A percentile compares a stretch with the other conserved stretches of the same genome.
These are phyloP conservation scores for Backusella luteola DNA, from an alignment of 192 early-diverging fungal species.

Conservation along the genomic window DNA sequence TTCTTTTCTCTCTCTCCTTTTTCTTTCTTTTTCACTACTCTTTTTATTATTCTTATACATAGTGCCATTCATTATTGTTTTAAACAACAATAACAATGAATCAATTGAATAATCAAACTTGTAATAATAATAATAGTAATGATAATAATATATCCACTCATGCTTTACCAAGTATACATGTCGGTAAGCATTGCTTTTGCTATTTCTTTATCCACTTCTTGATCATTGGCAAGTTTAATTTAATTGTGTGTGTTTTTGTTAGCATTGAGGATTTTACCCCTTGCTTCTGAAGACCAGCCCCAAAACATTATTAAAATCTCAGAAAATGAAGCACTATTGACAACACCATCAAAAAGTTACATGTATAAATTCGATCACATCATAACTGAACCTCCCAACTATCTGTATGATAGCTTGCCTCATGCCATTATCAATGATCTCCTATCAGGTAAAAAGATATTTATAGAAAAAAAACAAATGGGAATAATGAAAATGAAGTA, in stretches of 20 bases:
- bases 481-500: neutral
- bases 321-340: neutral
- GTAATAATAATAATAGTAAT: neutral
- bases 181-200: neutral
- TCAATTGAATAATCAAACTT: neutral
- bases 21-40: neutral
- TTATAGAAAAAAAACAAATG: neutral
- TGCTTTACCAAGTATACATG: neutral
- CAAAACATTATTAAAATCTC: conserved; percentile 3
- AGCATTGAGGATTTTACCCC: conserved; percentile 8
- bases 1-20: neutral
- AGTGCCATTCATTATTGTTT: neutral
- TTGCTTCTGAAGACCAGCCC: neutral
- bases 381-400: neutral
- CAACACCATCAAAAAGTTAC: neutral
- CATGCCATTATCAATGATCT: conserved; percentile 1
- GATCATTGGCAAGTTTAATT: neutral
- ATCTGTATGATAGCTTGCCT: neutral
- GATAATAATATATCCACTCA: neutral
- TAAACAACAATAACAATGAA: neutral
- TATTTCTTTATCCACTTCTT: neutral
- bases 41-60: neutral
- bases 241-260: neutral
- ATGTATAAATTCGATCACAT: neutral
- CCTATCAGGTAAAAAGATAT: neutral